Percentiles rank a stretch among this genome's conserved stretches.
Conservation (phyloP, 1,284 basidiomycete genomes). For the Rhodofomes roseus region DNA sequence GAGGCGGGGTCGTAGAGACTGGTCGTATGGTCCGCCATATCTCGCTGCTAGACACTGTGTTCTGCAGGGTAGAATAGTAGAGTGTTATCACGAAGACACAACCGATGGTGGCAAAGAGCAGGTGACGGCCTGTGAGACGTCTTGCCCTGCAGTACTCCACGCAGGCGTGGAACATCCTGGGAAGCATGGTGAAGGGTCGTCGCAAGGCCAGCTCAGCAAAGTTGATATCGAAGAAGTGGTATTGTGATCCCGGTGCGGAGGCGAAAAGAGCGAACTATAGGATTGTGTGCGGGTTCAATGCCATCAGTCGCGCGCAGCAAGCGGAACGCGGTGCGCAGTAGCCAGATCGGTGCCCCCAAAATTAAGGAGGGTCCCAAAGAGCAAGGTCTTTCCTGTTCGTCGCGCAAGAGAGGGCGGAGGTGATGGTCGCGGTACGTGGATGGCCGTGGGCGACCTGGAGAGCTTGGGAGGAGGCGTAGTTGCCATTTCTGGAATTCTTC, state of each 20-base stretch:
- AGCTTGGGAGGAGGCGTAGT: not conserved
- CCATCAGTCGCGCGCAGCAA: slow-evolving; percentile 1
- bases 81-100: slow-evolving; percentile 21
- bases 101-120: slow-evolving; percentile 22
- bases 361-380: not conserved
- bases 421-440: not conserved
- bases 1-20: slow-evolving; percentile 1
- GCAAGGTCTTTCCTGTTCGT: not conserved
- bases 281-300: not conserved
- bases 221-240: too few species aligned
- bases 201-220: not conserved
- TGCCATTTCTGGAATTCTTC: not conserved
- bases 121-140: slow-evolving; percentile 25
- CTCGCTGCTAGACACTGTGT: slow-evolving; percentile 3
- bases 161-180: not conserved
- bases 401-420: not conserved
- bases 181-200: not conserved
- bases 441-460: not conserved
- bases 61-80: slow-evolving; percentile 19
- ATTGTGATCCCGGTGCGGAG: not conserved
- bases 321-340: not conserved
- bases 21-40: not conserved
- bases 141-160: slow-evolving; percentile 10
- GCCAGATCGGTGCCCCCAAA: not conserved
- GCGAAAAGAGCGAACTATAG: not conserved